Conservation (phyloP, 257 asterid species). For the Capsicum pubescens region DNA sequence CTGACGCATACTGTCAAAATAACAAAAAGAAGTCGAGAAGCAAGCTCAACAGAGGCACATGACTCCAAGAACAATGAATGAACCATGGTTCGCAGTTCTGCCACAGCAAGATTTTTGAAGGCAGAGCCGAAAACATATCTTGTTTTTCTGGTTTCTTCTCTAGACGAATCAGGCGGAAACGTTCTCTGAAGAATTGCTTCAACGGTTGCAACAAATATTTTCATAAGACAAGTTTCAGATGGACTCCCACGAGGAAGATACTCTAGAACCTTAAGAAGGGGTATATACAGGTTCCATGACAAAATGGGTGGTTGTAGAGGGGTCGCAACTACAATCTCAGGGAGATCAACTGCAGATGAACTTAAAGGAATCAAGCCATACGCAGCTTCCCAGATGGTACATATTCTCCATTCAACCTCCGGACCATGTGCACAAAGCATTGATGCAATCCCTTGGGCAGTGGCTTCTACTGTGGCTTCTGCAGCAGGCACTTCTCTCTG, state of each 20-base stretch:
- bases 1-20: slow-evolving; percentile 95
- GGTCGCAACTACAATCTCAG: slow-evolving; percentile 91
- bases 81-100: slow-evolving; percentile 97
- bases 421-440: slow-evolving; percentile 99
- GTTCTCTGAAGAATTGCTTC: slow-evolving; percentile 96
- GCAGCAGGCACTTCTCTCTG: slow-evolving; percentile 79
- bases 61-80: slow-evolving; percentile 92
- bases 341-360: slow-evolving; percentile 96
- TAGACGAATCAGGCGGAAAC: slow-evolving; percentile 83
- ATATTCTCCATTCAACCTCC: slow-evolving; percentile 99
- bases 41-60: slow-evolving; percentile 86
- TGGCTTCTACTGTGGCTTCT: slow-evolving; percentile 93
- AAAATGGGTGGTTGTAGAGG: slow-evolving; percentile 93
- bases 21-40: slow-evolving; percentile 95
- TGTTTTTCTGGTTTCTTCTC: slow-evolving; percentile 83
- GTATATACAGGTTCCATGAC: slow-evolving; percentile 93
- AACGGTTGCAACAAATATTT: slow-evolving; percentile 97
- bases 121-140: slow-evolving; percentile 81
- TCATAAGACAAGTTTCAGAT: slow-evolving; percentile 95
- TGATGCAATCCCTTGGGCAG: slow-evolving; percentile 99
- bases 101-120: slow-evolving; percentile 92
- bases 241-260: slow-evolving; percentile 99
- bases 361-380: slow-evolving; percentile 95
- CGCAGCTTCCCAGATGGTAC: slow-evolving; percentile 99
- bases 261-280: slow-evolving; percentile 96